Base-by-base conservation (phyloP, 345 rosid genomes). In the Acer negundo region DNA sequence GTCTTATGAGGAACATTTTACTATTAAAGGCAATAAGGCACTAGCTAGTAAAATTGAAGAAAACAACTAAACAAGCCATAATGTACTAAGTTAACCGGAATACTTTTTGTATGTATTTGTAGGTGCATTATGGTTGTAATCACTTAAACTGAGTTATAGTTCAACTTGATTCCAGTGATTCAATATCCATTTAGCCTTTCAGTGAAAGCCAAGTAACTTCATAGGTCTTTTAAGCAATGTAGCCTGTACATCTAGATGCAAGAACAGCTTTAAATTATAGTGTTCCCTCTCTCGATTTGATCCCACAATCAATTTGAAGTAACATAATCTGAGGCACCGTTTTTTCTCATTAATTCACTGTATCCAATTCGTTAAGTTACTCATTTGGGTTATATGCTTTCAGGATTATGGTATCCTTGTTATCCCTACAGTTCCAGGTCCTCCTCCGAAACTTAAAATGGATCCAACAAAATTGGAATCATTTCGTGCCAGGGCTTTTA, bases 341-440 rank as follows among this genome's bases (percentile, higher is more conserved):
- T 15, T n/a, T 13, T 51, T 59, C 11, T 24, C 46, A 46, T 38
- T 20, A 44, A 61, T 15, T 58, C 51, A 12, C 64, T 35, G 19
- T 22, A n/a, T 44, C 70, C 20, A 19, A 23, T 62, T 70, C 74
- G 44, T 17, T 4, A n/a, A 66, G 24, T 26, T 20, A 1, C n/a
- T 69, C 44, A 42, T 70, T 61, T 40, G 26, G 16, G 35, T 38
- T 62, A n/a, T 28, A 17, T 49, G 9, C 16, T 26, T 53, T 28
- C 86, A 93, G 99, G 93, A 91, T 75, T 74, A 73, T 0, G 90
- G 92, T 58, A 70, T 95, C 73, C 91, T 93, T 40, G 96, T 86
- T 42, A 86, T 93, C 80, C 99, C 99, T 1, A 91, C 95, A 3
- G 90, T 89, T 61, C 95, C 97, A 62, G 96, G 89, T 56, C 92